phyloP scores from a whole-genome alignment of 306 rosid genomes.

The Pterocarpus santalinus region DNA sequence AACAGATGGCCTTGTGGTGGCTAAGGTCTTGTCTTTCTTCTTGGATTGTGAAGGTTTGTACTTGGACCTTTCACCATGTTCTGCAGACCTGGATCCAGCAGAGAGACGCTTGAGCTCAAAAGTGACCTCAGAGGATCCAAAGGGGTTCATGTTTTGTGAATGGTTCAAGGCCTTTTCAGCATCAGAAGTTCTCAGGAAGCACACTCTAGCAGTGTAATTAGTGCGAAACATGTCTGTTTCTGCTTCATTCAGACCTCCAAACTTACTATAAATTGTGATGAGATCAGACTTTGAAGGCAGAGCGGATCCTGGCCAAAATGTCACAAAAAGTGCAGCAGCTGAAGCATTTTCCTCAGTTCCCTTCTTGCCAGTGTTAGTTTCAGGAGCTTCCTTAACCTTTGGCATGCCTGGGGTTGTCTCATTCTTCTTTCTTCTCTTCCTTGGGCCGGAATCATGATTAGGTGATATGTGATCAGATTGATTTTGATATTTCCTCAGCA shows the following conservation, averaged over 20 bases:
- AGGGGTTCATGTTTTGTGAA: constrained; percentile 64
- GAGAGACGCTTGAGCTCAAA: constrained; percentile 55
- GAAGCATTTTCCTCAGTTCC: constrained; percentile 37
- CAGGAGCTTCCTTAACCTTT: not conserved
- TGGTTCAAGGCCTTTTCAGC: constrained; percentile 65
- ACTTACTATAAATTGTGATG: constrained; percentile 58
- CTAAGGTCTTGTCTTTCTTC: constrained; percentile 42
- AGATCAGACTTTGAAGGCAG: constrained; percentile 78
- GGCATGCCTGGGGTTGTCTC: constrained; percentile 19
- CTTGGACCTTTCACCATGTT: constrained; percentile 50
- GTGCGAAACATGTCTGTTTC: constrained; percentile 66
- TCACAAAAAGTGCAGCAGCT: constrained; percentile 56
- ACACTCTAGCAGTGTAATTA: constrained; percentile 70
- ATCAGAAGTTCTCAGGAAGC: constrained; percentile 57
- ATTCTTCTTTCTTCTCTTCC: constrained; percentile 46
- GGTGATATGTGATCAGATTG: constrained; percentile 34
- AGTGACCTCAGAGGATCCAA: constrained; percentile 55
- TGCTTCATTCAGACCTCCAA: constrained; percentile 65
- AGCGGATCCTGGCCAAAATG: constrained; percentile 68
- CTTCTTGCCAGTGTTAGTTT: constrained; percentile 24
- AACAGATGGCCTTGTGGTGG: constrained; percentile 30
- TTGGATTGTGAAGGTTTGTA: constrained; percentile 41
- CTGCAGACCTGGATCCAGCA: constrained; percentile 54
- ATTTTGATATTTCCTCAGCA: constrained; percentile 39
- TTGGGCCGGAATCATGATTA: constrained; percentile 44